phyloP scores from a whole-genome alignment of 805 yeast species.

The Kodamaea lidongshanica region DNA sequence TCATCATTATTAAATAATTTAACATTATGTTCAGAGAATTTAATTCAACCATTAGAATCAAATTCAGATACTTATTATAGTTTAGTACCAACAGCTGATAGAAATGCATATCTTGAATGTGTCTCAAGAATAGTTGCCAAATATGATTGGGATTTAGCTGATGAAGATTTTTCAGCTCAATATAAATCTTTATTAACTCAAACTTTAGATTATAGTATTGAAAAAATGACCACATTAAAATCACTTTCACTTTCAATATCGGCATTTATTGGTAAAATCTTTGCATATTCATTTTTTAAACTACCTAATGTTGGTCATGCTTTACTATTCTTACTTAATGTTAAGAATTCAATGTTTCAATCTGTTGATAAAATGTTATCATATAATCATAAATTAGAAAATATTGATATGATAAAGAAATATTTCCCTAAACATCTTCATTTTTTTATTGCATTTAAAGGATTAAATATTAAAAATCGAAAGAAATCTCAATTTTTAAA shows the following conservation, averaged over 20 bases:
- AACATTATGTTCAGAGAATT: not conserved
- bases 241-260: constrained; percentile 49
- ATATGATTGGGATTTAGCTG: constrained; percentile 38
- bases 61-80: constrained; percentile 6
- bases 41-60: not conserved
- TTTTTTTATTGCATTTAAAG: constrained; percentile 27
- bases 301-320: constrained; percentile 53
- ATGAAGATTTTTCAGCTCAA: constrained; percentile 17
- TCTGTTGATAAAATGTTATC: constrained; percentile 4
- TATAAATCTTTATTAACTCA: constrained; percentile 36
- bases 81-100: constrained; percentile 40
- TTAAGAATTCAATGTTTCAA: constrained; percentile 43
- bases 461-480: constrained; percentile 19
- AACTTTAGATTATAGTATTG: constrained; percentile 50
- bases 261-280: constrained; percentile 65
- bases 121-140: constrained; percentile 45
- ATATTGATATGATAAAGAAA: constrained; percentile 3
- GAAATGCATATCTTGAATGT: constrained; percentile 49
- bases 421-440: constrained; percentile 27
- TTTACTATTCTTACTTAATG: constrained; percentile 49
- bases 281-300: constrained; percentile 56
- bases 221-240: constrained; percentile 41
- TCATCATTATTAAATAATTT: constrained; percentile 30
- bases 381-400: not conserved
- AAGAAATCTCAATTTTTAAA: constrained; percentile 25